Base-by-base conservation (phyloP, 176 grass and related monocot genomes). In the Rhipidocladum racemiflorum region DNA sequence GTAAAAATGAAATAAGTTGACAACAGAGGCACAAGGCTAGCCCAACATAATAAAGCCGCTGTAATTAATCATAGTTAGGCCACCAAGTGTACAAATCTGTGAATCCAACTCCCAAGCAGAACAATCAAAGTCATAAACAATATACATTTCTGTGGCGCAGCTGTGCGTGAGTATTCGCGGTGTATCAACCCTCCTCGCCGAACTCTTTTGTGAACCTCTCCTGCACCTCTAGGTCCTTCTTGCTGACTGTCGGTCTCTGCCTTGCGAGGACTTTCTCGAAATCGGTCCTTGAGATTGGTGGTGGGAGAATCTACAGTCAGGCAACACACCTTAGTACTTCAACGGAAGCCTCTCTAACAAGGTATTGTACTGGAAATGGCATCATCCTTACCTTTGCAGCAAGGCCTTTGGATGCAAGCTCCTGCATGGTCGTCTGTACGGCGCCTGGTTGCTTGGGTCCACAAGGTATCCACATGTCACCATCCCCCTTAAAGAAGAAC, bases 201-300 rank as follows among this genome's bases (percentile, higher is more conserved):
- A 98, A 98, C 90, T 98, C 95, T 74, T 89, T 91, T 0, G 95
- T 98, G 89, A 98, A 98, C 85, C 85, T 95, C 87, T 98, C 95
- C 0, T 98, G 95, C 81, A 98, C 88, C 68, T 98, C 95, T 3
- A 98, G 84, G 49, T 98, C 95, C 67, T 94, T 87, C 72, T 95
- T 94, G 88, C 95, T 91, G 4, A 98, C 95, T 2, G 95, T 98
- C 0, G 95, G 95, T 35, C 90, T 90, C 88, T 98, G 95, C 74
- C 92, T 83, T 7, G 88, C 83, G 0, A 98, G 84, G 24, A 98
- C 95, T 67, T 95, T 98, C 30, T 95, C 92, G 4, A 98, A 98
- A 59, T 98, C 95, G 0, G 59, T 80, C 88, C 53, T 95, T 14
- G 95, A 79, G 21, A 98, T 98, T 1, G 95, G 87, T 16, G 95